Conservation (phyloP, 2,329 filamentous ascomycete genomes). For the Lachnellula suecica region DNA sequence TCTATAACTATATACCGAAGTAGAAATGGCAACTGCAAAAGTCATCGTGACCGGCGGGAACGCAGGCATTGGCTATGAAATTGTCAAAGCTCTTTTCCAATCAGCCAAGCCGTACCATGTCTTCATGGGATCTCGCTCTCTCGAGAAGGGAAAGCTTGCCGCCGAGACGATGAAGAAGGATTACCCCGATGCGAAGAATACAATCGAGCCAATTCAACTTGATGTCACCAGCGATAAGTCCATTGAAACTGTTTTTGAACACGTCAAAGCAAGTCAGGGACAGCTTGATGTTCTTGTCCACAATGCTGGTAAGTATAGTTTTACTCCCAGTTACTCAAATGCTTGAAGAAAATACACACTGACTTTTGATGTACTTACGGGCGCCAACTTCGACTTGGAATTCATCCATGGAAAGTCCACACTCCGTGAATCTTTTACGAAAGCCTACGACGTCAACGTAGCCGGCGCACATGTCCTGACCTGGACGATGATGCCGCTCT, state of each 20-base stretch:
- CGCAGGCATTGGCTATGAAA: constrained; percentile 43
- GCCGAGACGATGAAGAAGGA: constrained; percentile 35
- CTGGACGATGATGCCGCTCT: constrained; percentile 33
- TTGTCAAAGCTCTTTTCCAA: constrained; percentile 38
- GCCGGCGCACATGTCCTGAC: constrained; percentile 31
- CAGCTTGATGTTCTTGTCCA: constrained; percentile 23
- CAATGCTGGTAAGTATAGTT: constrained; percentile 20
- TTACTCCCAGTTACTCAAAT: too few relatives aligned
- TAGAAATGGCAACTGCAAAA: constrained; percentile 14
- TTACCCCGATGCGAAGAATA: constrained; percentile 29
- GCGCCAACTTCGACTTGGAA: constrained; percentile 32
- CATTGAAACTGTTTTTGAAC: constrained; percentile 22
- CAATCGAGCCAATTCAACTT: constrained; percentile 16
- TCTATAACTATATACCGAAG: too few relatives aligned
- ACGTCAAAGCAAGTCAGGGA: constrained; percentile 13
- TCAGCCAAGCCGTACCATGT: constrained; percentile 39
- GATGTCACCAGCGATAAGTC: constrained; percentile 24
- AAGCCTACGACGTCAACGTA: constrained; percentile 34
- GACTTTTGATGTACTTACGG: too few relatives aligned
- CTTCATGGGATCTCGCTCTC: constrained; percentile 38
- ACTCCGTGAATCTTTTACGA: constrained; percentile 25
- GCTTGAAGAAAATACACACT: too few relatives aligned
- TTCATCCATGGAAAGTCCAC: constrained; percentile 27
- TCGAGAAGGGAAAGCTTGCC: constrained; percentile 36
- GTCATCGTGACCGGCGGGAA: constrained; percentile 42